phyloP scores from a whole-genome alignment of 768 basidiomycete genomes.

The Leccinum incarnatum region DNA sequence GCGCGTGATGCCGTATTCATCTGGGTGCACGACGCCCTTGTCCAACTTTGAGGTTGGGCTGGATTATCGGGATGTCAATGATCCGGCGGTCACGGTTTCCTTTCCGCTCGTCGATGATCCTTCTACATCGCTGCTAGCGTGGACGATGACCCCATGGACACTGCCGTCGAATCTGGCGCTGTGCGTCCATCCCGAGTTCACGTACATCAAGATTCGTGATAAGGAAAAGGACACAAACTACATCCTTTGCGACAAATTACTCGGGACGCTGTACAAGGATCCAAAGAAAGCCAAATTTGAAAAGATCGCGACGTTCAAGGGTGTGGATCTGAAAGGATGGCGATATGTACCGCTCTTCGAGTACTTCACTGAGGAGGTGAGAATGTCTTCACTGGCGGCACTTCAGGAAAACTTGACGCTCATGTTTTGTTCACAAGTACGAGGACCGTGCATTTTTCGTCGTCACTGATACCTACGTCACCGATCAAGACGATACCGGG shows the following conservation, averaged over 20 bases:
- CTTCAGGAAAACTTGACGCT: not conserved
- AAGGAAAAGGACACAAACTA: constrained; percentile 82
- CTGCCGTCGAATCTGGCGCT: constrained; percentile 92
- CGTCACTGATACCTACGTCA: constrained; percentile 89
- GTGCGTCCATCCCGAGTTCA: constrained; percentile 95
- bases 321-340: constrained; percentile 94
- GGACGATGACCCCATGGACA: constrained; percentile 99
- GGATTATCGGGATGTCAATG: constrained; percentile 89
- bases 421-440: constrained; percentile 50
- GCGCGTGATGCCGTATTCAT: constrained; percentile 97
- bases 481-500: constrained; percentile 90
- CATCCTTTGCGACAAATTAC: constrained; percentile 85
- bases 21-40: constrained; percentile 91
- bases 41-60: constrained; percentile 97
- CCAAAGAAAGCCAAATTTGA: constrained; percentile 96
- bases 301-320: constrained; percentile 84
- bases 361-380: constrained; percentile 92
- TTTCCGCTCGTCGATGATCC: constrained; percentile 96
- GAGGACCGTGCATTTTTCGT: constrained; percentile 91
- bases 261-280: constrained; percentile 91
- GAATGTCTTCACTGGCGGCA: constrained; percentile 16
- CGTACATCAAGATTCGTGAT: constrained; percentile 96
- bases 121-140: constrained; percentile 83
- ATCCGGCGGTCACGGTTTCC: constrained; percentile 91
- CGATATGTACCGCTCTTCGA: constrained; percentile 93